These are phyloP conservation scores for Mimosa pudica DNA, from an alignment of 306 rosid genomes.

Conservation along the genomic window DNA sequence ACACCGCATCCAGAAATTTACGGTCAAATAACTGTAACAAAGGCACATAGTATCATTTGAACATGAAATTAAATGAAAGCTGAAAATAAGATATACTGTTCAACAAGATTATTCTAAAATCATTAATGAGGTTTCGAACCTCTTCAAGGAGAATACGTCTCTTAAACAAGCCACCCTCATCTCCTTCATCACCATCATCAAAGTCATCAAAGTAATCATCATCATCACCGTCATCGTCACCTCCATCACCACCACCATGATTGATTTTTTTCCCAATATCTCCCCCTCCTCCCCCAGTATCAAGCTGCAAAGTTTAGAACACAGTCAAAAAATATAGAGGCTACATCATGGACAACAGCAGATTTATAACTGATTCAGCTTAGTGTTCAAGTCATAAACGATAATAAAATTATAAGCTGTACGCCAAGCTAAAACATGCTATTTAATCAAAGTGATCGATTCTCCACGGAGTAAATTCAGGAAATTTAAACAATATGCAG, in stretches of 20 bases:
- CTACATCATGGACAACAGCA: neutral
- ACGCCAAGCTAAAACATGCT: neutral
- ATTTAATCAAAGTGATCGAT: neutral
- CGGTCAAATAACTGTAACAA: slow-evolving; percentile 84
- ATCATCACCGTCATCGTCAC: slow-evolving; percentile 89
- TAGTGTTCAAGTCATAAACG: neutral
- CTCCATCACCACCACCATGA: slow-evolving; percentile 98
- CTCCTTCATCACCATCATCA: slow-evolving; percentile 98
- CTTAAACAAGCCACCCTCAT: slow-evolving; percentile 93
- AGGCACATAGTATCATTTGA: slow-evolving; percentile 31
- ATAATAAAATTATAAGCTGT: neutral
- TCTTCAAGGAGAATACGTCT: slow-evolving; percentile 85
- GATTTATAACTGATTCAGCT: neutral
- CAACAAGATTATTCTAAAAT: neutral
- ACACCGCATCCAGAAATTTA: slow-evolving; percentile 90
- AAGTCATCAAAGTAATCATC: slow-evolving; percentile 97
- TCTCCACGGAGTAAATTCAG: neutral
- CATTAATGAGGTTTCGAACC: slow-evolving; percentile 52
- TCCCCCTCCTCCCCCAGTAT: slow-evolving; percentile 93
- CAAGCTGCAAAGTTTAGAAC: slow-evolving; percentile 55
- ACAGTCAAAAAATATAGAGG: neutral
- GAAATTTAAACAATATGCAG: neutral
- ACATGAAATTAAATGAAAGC: slow-evolving; percentile 31
- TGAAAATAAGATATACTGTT: neutral
- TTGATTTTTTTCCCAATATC: slow-evolving; percentile 83